Evolutionary conservation across 2,329 filamentous ascomycete species (phyloP).

Genomic region (Aspergillus niger): DNA sequence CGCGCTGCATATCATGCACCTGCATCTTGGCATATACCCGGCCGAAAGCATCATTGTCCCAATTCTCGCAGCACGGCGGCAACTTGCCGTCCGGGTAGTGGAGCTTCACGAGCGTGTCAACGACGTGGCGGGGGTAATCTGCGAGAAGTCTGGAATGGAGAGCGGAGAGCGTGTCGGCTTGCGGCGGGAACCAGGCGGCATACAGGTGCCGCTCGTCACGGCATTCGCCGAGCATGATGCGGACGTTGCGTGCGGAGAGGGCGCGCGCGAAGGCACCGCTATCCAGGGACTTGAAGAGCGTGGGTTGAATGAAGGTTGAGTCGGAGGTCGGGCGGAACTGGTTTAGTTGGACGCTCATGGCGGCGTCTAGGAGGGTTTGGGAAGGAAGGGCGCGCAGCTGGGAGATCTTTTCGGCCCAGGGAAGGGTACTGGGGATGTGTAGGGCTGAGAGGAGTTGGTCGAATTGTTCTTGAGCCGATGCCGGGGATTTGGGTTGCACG

Average conservation of each 20-base stretch:
- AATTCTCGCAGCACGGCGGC: constrained; percentile 45
- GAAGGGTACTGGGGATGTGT: constrained; percentile 44
- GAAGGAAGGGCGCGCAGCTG: constrained; percentile 46
- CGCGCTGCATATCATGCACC: constrained; percentile 56
- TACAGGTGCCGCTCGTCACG: constrained; percentile 57
- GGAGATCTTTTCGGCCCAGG: constrained; percentile 48
- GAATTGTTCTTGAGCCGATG: constrained; percentile 55
- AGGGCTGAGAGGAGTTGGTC: constrained; percentile 51
- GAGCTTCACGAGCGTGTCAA: constrained; percentile 46
- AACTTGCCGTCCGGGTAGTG: constrained; percentile 48
- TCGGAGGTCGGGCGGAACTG: constrained; percentile 59
- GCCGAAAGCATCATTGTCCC: constrained; percentile 55
- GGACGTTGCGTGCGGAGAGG: constrained; percentile 49
- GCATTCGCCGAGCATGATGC: constrained; percentile 58
- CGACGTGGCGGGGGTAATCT: constrained; percentile 53
- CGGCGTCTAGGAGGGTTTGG: constrained; percentile 46
- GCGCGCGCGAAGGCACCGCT: constrained; percentile 50
- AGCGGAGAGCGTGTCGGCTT: constrained; percentile 40
- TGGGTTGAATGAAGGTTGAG: constrained; percentile 47
- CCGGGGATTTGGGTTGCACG: constrained; percentile 53
- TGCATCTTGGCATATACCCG: constrained; percentile 60
- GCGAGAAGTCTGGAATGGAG: constrained; percentile 52
- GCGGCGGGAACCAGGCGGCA: constrained; percentile 52
- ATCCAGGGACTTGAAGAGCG: constrained; percentile 51
- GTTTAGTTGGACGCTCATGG: constrained; percentile 47